A percentile compares a stretch with the other conserved stretches of the same genome.
phyloP scores from a whole-genome alignment of 768 basidiomycete genomes.

The Auricularia sp. region DNA sequence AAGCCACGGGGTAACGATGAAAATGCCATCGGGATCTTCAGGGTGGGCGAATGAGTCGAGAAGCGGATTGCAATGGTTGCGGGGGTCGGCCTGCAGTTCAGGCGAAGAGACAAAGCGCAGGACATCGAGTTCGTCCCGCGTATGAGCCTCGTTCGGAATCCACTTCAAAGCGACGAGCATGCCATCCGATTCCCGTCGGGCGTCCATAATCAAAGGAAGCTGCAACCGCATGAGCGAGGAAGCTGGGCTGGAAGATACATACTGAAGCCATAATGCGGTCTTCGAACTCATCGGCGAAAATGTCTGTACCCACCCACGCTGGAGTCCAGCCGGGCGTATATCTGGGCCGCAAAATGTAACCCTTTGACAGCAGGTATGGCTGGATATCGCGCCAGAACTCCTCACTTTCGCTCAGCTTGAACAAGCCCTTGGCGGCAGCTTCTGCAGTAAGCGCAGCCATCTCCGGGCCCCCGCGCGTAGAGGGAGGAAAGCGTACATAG shows the following conservation, averaged over 20 bases:
- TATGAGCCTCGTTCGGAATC: background rate
- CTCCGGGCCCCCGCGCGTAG: background rate
- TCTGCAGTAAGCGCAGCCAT: background rate
- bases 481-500: background rate
- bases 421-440: background rate
- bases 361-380: background rate
- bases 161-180: background rate
- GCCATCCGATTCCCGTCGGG: background rate
- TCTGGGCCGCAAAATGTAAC: background rate
- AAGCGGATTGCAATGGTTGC: background rate
- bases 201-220: background rate
- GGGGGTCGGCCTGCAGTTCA: background rate
- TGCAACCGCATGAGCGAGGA: background rate
- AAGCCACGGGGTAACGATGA: background rate
- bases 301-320: background rate
- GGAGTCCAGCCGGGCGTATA: background rate
- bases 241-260: background rate
- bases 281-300: background rate
- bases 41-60: background rate
- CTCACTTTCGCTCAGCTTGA: background rate
- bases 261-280: background rate
- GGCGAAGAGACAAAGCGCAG: background rate
- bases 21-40: background rate
- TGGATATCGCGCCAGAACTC: background rate
- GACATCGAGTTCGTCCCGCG: background rate